Evolutionary conservation across 2,329 filamentous ascomycete species (phyloP).

Genomic region (Paraconiothyrium sp.): DNA sequence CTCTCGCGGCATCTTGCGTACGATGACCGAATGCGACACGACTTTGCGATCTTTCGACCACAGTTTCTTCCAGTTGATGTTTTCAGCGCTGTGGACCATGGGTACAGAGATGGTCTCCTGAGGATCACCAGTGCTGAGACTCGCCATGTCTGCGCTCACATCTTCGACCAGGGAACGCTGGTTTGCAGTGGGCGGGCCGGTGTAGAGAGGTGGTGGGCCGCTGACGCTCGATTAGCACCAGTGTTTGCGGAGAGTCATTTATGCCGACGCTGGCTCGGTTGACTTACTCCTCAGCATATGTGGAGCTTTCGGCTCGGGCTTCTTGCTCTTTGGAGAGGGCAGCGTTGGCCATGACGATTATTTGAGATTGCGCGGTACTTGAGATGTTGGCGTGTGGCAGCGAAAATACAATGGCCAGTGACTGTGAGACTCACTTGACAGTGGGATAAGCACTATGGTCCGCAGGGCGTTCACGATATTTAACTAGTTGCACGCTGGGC

Average conservation of each 20-base stretch:
- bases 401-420: background rate
- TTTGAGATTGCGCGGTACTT: background rate
- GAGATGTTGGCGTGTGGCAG: background rate
- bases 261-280: background rate
- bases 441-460: background rate
- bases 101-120: slow-evolving; percentile 31
- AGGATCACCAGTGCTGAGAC: slow-evolving; percentile 27
- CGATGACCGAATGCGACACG: slow-evolving; percentile 32
- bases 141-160: slow-evolving; percentile 22
- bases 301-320: slow-evolving; percentile 5
- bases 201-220: slow-evolving; percentile 20
- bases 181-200: slow-evolving; percentile 44
- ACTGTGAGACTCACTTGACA: background rate
- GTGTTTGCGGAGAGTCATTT: background rate
- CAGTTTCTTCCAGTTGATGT: slow-evolving; percentile 25
- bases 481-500: background rate
- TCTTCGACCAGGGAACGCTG: slow-evolving; percentile 22
- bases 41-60: slow-evolving; percentile 23
- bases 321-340: background rate
- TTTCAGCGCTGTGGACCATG: slow-evolving; percentile 33
- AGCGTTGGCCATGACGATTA: background rate
- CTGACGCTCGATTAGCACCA: slow-evolving; percentile 8
- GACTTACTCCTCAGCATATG: slow-evolving; percentile 46
- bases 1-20: slow-evolving; percentile 38
- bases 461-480: slow-evolving; percentile 4